These are phyloP conservation scores for Larix kaempferi DNA, from an alignment of 75 land plant species.

Conservation along the genomic window DNA sequence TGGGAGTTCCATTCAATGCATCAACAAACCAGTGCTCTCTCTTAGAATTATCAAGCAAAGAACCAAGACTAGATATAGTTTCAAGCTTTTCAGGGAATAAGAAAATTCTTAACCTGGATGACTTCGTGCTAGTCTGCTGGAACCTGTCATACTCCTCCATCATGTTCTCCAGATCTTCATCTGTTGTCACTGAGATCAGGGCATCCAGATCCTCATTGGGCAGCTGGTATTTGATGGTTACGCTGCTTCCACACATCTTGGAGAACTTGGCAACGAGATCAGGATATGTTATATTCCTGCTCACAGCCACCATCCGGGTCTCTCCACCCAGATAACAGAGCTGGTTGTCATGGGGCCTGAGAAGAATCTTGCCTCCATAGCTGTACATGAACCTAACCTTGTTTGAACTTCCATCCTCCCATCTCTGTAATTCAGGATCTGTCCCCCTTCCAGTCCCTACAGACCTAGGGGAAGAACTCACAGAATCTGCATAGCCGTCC, in stretches of 20 bases:
- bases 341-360: slow-evolving; percentile 72
- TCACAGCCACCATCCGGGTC: slow-evolving; percentile 77
- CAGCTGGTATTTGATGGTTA: slow-evolving; percentile 83
- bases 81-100: slow-evolving; percentile 17
- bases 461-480: slow-evolving; percentile 50
- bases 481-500: slow-evolving; percentile 44
- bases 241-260: slow-evolving; percentile 23
- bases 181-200: slow-evolving; percentile 80
- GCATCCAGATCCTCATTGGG: slow-evolving; percentile 95
- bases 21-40: slow-evolving; percentile 67
- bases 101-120: slow-evolving; percentile 53
- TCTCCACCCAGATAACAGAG: slow-evolving; percentile 89
- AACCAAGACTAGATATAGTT: neutral
- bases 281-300: slow-evolving; percentile 41
- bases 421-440: slow-evolving; percentile 35
- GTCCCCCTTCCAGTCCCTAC: slow-evolving; percentile 18
- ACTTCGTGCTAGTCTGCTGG: slow-evolving; percentile 20
- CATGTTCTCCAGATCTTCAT: slow-evolving; percentile 95
- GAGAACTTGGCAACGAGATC: slow-evolving; percentile 53
- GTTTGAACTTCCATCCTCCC: slow-evolving; percentile 2
- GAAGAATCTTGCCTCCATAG: slow-evolving; percentile 88
- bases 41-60: slow-evolving; percentile 8
- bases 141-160: slow-evolving; percentile 90
- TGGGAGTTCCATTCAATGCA: slow-evolving; percentile 33
- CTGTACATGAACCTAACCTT: slow-evolving; percentile 87